Conservation (phyloP, 352 stramenopile genomes). For the Globisporangium lucens region DNA sequence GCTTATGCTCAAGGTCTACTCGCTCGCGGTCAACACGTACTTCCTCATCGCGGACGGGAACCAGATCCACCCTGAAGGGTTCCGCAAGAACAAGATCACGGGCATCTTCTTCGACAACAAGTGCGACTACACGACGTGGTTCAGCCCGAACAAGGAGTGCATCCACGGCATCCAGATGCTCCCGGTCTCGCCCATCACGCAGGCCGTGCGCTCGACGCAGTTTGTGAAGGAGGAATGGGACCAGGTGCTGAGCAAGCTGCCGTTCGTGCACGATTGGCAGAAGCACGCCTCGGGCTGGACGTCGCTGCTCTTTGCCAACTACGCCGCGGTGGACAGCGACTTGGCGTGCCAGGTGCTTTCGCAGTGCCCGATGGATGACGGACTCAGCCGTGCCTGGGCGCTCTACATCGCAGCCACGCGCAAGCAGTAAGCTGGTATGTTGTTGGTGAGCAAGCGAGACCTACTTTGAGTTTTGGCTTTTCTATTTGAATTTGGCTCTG, state of each 20-base stretch:
- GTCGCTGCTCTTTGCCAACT: constrained; percentile 64
- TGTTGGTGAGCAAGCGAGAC: background rate
- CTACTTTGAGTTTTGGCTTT: background rate
- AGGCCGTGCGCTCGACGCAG: constrained; percentile 28
- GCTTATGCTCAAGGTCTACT: constrained; percentile 59
- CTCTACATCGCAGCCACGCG: constrained; percentile 52
- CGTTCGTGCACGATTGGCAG: constrained; percentile 50
- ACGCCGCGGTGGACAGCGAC: constrained; percentile 37
- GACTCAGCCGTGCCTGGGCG: constrained; percentile 63
- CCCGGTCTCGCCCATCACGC: constrained; percentile 51
- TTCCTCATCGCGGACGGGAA: constrained; percentile 52
- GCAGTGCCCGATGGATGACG: constrained; percentile 60
- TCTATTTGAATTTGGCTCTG: background rate
- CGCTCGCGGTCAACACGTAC: constrained; percentile 61
- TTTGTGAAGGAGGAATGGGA: constrained; percentile 69
- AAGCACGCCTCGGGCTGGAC: constrained; percentile 45
- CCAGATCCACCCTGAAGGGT: constrained; percentile 41
- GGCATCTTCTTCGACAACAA: constrained; percentile 80
- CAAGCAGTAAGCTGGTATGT: background rate
- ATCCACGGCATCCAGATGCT: constrained; percentile 82
- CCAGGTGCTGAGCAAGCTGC: constrained; percentile 49
- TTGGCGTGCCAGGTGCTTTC: constrained; percentile 36
- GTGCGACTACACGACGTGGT: constrained; percentile 72
- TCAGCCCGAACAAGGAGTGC: constrained; percentile 67
- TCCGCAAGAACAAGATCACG: constrained; percentile 67